phyloP scores from a whole-genome alignment of 768 basidiomycete genomes.

The Pisolithus orientalis region DNA sequence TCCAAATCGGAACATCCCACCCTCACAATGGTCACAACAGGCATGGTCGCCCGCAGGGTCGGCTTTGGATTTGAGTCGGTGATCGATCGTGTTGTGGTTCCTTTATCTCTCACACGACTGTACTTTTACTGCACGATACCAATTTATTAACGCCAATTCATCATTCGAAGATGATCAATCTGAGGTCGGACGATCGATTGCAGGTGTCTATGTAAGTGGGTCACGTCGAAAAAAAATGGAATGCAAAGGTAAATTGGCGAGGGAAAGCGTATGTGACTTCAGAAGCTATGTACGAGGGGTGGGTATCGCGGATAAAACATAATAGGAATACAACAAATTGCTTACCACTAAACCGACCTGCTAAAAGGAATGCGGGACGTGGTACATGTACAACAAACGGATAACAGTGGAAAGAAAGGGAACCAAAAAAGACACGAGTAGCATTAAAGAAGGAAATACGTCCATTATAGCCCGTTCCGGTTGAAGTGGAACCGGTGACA shows the following conservation, averaged over 20 bases:
- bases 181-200: too few species aligned
- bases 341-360: slow-evolving; percentile 1
- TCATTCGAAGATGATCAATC: too few species aligned
- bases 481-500: slow-evolving; percentile 2
- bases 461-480: slow-evolving; percentile 21
- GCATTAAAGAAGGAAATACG: slow-evolving; percentile 27
- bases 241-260: neutral
- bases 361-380: slow-evolving; percentile 3
- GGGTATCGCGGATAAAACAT: neutral
- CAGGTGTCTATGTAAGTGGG: too few species aligned
- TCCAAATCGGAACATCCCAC: slow-evolving; percentile 33
- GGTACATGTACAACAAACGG: neutral
- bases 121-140: neutral
- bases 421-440: slow-evolving; percentile 10
- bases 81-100: slow-evolving; percentile 8
- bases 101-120: neutral
- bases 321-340: slow-evolving; percentile 2
- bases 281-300: neutral
- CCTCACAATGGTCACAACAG: slow-evolving; percentile 36
- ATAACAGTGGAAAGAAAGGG: neutral
- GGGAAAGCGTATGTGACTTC: neutral
- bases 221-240: neutral
- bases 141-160: neutral
- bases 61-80: slow-evolving; percentile 35
- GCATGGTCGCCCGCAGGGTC: slow-evolving; percentile 38